Evolutionary conservation across 331 rosid species (phyloP).

Genomic region (Phaseolus coccineus): DNA sequence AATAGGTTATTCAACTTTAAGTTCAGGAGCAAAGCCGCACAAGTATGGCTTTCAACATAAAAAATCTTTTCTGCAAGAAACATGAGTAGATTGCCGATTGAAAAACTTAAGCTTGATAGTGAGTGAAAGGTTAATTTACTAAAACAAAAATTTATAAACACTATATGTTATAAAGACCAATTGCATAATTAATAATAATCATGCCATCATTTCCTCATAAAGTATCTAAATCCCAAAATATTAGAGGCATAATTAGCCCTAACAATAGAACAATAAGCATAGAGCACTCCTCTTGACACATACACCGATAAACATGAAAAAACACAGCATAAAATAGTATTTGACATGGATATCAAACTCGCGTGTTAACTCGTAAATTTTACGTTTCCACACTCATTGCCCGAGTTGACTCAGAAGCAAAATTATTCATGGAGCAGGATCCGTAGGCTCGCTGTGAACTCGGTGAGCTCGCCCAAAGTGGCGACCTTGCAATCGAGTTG

Average conservation of each 20-base stretch:
- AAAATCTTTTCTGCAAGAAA: neutral
- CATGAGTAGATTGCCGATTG: neutral
- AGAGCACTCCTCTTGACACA: neutral
- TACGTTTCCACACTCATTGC: no score
- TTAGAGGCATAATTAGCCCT: neutral
- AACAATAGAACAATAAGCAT: neutral
- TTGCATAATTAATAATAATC: neutral
- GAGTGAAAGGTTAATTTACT: neutral
- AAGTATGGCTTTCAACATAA: neutral
- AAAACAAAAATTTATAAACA: neutral
- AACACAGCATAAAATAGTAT: neutral
- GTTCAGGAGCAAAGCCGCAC: no score
- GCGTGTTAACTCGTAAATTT: no score
- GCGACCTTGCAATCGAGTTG: no score
- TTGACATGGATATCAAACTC: neutral
- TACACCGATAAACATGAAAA: neutral
- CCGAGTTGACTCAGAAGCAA: no score
- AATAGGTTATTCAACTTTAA: no score
- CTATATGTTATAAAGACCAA: neutral
- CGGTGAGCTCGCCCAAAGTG: no score
- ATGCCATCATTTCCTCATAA: neutral
- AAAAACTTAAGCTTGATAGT: slow-evolving; percentile 1
- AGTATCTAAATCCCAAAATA: neutral
- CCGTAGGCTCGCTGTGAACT: no score
- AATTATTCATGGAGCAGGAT: no score